Conservation (phyloP, 306 rosid species). For the cucumber (Cucumis sativus) region Cucumber_9930_V3 NC_026656.2:24566001-24566500, state of each 20-base stretch:
- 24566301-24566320: background rate
- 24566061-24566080: too few relatives aligned
- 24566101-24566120: too few relatives aligned
- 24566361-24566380: background rate
- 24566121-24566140: background rate
- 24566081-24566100: too few relatives aligned
- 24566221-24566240: background rate
- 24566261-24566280: background rate
- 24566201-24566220: background rate
- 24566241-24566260: background rate
- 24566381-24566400: background rate
- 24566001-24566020: too few relatives aligned
- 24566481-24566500: background rate
- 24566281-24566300: background rate
- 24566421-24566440: background rate
- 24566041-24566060: too few relatives aligned
- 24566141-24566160: too few relatives aligned
- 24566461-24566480: background rate
- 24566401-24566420: background rate
- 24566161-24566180: background rate
- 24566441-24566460: background rate
- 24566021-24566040: too few relatives aligned
- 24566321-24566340: background rate
- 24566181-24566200: background rate
- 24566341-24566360: background rate